Conservation (phyloP, 1,284 basidiomycete species). For the Nidula niveotomentosa region DNA sequence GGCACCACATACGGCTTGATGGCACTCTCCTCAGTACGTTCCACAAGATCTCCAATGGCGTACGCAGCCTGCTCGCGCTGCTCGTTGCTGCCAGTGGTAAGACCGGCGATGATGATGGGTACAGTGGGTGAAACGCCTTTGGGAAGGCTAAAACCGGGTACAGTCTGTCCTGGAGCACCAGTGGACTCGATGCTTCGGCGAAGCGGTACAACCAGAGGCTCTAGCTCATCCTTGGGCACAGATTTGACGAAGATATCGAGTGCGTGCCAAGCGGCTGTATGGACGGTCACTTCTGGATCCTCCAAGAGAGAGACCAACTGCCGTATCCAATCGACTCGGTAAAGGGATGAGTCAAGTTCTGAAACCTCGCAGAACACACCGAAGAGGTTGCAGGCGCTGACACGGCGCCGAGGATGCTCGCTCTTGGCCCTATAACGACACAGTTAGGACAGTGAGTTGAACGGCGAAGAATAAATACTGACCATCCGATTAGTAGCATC, state of each 20-base stretch:
- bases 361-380: conserved; percentile 82
- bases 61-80: conserved; percentile 93
- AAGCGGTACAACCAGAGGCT: conserved; percentile 86
- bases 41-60: conserved; percentile 93
- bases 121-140: conserved; percentile 91
- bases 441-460: conserved; percentile 4
- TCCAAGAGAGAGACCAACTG: conserved; percentile 87
- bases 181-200: conserved; percentile 88
- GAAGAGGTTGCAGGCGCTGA: conserved; percentile 80
- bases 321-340: conserved; percentile 95
- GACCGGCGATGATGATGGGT: conserved; percentile 88
- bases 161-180: conserved; percentile 75
- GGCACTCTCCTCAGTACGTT: conserved; percentile 84
- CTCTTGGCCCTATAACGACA: conserved; percentile 68
- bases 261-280: conserved; percentile 82
- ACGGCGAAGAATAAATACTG: conserved; percentile 19
- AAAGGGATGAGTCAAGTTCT: conserved; percentile 77
- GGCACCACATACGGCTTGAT: conserved; percentile 98
- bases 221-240: conserved; percentile 90
- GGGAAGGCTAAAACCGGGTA: conserved; percentile 88
- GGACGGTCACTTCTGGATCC: conserved; percentile 73
- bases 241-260: conserved; percentile 91
- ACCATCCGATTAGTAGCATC: conserved; percentile 90
- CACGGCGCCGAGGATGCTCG: conserved; percentile 67
- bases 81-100: conserved; percentile 80